Conservation (phyloP, 2,329 filamentous ascomycete species). For the Cercospora sesami region DNA sequence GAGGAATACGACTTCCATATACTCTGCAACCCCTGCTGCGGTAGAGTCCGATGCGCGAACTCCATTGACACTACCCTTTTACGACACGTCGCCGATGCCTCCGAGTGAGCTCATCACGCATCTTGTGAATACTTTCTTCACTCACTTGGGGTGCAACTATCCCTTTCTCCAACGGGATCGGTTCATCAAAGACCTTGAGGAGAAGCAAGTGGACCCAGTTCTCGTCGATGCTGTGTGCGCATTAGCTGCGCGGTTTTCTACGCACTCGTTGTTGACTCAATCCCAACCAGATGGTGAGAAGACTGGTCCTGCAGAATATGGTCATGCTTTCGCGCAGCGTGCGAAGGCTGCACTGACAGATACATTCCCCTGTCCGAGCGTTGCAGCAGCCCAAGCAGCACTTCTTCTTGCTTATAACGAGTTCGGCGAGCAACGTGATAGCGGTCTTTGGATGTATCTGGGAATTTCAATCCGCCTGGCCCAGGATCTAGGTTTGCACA, state of each 20-base stretch:
- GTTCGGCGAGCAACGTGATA: constrained; percentile 85
- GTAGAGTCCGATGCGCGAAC: constrained; percentile 45
- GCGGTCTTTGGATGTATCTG: constrained; percentile 90
- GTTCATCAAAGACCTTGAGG: constrained; percentile 72
- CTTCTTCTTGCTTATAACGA: constrained; percentile 84
- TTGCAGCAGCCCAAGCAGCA: constrained; percentile 80
- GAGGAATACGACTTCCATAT: constrained; percentile 25
- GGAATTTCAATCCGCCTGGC: constrained; percentile 84
- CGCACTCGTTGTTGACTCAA: constrained; percentile 54
- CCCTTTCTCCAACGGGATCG: constrained; percentile 74
- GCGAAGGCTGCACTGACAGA: constrained; percentile 82
- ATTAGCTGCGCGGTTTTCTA: constrained; percentile 76
- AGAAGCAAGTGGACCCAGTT: constrained; percentile 80
- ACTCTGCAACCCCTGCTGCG: constrained; percentile 31
- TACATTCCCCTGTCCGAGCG: constrained; percentile 77
- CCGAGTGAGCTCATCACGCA: constrained; percentile 74
- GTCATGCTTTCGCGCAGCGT: constrained; percentile 74
- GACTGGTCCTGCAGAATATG: constrained; percentile 62
- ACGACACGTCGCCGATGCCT: constrained; percentile 71
- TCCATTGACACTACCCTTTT: constrained; percentile 60
- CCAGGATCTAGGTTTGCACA: constrained; percentile 77
- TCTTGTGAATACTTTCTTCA: constrained; percentile 78
- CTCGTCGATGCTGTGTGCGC: constrained; percentile 84
- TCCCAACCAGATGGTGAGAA: constrained; percentile 45
- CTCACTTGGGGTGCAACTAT: constrained; percentile 80